Evolutionary conservation across 768 basidiomycete species (phyloP), one percentile per base, ranked within the genome.

Genomic region (Terana coerulea): DNA sequence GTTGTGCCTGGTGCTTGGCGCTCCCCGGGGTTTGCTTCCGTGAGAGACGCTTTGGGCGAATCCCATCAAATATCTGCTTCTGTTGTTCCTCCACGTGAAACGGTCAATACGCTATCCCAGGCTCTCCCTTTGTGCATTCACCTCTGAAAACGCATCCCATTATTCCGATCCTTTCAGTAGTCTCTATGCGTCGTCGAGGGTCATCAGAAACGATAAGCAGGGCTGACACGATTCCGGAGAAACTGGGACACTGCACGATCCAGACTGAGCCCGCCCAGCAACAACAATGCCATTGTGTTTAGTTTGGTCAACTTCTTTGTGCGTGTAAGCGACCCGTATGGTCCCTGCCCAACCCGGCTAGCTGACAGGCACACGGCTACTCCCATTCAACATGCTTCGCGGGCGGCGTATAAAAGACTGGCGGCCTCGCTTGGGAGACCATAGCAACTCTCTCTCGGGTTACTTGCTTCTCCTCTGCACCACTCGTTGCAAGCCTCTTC

Each of bases 401-500:
- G 34, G 53, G 30, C 14, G 42, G 5, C 24, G 22, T 48, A 44
- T 35, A 37, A 52, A 53, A n/a, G 12, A 15, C 25, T 17, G 31
- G 19, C 26, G 41, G 41, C 22, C 15, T 48, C 21, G 52, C 36
- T 56, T 25, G 30, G 41, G 52, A 37, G 54, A 43, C 53, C 60
- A 31, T 54, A 59, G 54, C 56, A 65, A 63, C 61, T 59, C 60
- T 59, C 56, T 52, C 49, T 39, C 25, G 43, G 58, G 59, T 58
- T 57, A 40, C 54, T 57, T 59, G 51, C 2, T 28, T 30, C 46
- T 30, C 10, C 53, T 50, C 56, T 40, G 12, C 42, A 50, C 61
- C 53, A n/a, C 50, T 52, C 57, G 54, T 59, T 61, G 57, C 59
- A 54, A 56, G 41, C n/a, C 48, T 39, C 17, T 53, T 61, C 52